Evolutionary conservation across 2,329 filamentous ascomycete species (phyloP).

Genomic region (Talaromyces sp.): DNA sequence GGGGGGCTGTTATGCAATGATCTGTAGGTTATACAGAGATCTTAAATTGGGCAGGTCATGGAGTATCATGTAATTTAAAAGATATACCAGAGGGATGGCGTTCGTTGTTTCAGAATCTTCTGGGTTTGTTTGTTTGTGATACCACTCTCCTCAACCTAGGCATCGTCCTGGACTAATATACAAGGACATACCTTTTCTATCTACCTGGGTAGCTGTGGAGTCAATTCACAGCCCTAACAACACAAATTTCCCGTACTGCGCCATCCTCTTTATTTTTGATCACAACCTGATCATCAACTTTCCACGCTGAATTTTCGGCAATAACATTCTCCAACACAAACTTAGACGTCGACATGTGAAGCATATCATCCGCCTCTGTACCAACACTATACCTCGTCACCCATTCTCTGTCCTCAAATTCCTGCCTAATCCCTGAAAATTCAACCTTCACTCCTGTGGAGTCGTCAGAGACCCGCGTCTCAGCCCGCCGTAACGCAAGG

Average conservation of each 20-base stretch:
- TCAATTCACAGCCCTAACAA: not conserved
- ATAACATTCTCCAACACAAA: not conserved
- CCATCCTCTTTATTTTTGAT: not conserved
- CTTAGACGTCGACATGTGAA: not conserved
- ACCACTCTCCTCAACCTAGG: not conserved
- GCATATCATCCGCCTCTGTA: slow-evolving; percentile 6
- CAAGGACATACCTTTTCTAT: not conserved
- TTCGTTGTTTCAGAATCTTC: not conserved
- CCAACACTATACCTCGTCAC: not conserved
- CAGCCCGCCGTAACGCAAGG: not conserved
- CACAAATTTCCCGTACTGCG: not conserved
- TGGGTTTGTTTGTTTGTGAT: not conserved
- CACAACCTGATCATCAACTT: not conserved
- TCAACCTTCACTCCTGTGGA: not conserved
- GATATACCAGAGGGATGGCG: not conserved
- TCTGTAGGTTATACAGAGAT: not conserved
- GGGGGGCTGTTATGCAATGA: not conserved
- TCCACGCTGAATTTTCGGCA: not conserved
- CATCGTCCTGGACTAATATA: not conserved
- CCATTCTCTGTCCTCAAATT: not conserved
- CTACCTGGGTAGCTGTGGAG: too few relatives aligned
- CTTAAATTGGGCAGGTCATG: not conserved
- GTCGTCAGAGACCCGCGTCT: not conserved
- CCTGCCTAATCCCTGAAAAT: not conserved
- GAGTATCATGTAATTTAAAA: not conserved